phyloP scores from a whole-genome alignment of 805 yeast genomes.

The Cyberlindnera nakhonratchasimensis region DNA sequence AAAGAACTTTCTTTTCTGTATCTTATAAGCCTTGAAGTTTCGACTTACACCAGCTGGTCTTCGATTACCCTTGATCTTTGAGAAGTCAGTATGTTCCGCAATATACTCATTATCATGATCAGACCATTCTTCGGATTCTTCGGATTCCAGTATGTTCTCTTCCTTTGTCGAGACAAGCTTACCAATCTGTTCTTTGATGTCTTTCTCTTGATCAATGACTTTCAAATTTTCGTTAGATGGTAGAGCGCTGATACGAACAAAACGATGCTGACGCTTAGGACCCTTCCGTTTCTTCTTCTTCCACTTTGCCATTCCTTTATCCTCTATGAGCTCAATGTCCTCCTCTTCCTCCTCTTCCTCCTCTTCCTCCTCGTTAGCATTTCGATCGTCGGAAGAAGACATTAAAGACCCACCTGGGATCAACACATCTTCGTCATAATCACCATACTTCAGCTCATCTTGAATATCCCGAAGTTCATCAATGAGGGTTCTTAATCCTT shows the following conservation, averaged over 20 bases:
- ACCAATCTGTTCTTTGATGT: slow-evolving; percentile 24
- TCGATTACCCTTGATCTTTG: slow-evolving; percentile 38
- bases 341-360: slow-evolving; percentile 17
- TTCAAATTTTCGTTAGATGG: slow-evolving; percentile 31
- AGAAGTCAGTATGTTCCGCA: slow-evolving; percentile 21
- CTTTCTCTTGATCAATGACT: slow-evolving; percentile 27
- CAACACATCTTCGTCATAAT: slow-evolving; percentile 19
- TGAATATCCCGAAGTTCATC: slow-evolving; percentile 41
- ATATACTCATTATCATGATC: slow-evolving; percentile 22
- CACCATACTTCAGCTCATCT: slow-evolving; percentile 27
- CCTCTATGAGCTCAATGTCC: slow-evolving; percentile 6
- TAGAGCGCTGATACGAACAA: slow-evolving; percentile 25
- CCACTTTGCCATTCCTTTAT: slow-evolving; percentile 12
- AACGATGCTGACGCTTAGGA: slow-evolving; percentile 31
- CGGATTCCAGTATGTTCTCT: slow-evolving; percentile 22
- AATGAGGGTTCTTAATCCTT: slow-evolving; percentile 43
- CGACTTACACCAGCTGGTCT: slow-evolving; percentile 16
- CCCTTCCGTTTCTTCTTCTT: slow-evolving; percentile 32
- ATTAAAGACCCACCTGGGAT: slow-evolving; percentile 20
- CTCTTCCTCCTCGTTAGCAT: too few relatives aligned
- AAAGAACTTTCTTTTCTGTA: slow-evolving; percentile 39
- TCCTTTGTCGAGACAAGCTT: slow-evolving; percentile 5
- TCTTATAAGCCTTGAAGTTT: slow-evolving; percentile 51
- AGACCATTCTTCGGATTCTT: slow-evolving; percentile 22
- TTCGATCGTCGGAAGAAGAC: slow-evolving; percentile 22